Percentiles rank a stretch among this genome's conserved stretches.
Evolutionary conservation across 441 rosid species (phyloP).

Genomic region (Daphne laureola): DNA sequence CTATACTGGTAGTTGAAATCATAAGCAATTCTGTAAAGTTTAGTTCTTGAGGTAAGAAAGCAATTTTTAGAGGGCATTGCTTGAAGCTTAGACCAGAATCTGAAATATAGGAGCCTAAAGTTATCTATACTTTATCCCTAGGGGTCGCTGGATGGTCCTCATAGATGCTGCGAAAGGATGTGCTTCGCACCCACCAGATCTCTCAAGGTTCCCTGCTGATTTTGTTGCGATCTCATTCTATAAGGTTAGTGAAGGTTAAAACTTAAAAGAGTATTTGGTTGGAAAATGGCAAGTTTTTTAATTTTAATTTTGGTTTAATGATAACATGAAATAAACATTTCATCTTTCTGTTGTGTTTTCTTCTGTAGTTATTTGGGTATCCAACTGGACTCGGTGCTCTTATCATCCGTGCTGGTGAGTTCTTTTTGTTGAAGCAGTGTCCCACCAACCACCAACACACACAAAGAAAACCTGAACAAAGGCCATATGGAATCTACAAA

Average conservation of each 20-base stretch:
- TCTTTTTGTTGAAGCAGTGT: too few relatives aligned
- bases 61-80: too few relatives aligned
- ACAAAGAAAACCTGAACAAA: too few relatives aligned
- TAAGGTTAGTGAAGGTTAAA: slow-evolving; percentile 41
- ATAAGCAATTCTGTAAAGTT: too few relatives aligned
- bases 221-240: slow-evolving; percentile 88
- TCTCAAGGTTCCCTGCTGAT: slow-evolving; percentile 77
- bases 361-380: slow-evolving; percentile 83
- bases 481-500: too few relatives aligned
- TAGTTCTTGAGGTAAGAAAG: too few relatives aligned
- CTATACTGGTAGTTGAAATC: too few relatives aligned
- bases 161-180: slow-evolving; percentile 98
- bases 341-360: slow-evolving; percentile 13
- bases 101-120: background rate
- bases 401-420: slow-evolving; percentile 66
- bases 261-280: background rate
- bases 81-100: too few relatives aligned
- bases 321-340: slow-evolving; percentile 15
- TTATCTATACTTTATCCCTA: slow-evolving; percentile 17
- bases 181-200: slow-evolving; percentile 73
- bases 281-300: slow-evolving; percentile 8
- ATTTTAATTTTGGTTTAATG: too few relatives aligned
- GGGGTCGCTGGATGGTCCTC: slow-evolving; percentile 83
- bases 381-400: slow-evolving; percentile 99
- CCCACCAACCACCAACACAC: too few relatives aligned